Evolutionary conservation across 75 land plant genomes (phyloP).

Genomic region (Pseudotsuga menziesii): DNA sequence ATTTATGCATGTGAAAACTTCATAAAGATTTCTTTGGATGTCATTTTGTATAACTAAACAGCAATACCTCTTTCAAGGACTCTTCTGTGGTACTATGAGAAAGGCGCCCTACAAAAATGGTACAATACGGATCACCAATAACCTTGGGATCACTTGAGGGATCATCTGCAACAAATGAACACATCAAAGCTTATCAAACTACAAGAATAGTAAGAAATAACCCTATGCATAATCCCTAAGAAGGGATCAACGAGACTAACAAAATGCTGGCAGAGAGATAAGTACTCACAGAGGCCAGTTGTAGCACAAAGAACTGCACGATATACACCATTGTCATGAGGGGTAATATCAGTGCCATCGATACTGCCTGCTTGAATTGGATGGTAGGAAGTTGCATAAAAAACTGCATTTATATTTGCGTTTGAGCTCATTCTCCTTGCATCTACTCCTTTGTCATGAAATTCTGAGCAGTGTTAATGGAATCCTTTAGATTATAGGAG

Average conservation of each 20-base stretch:
- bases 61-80: constrained; percentile 58
- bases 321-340: constrained; percentile 93
- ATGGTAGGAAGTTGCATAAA: constrained; percentile 83
- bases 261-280: neutral
- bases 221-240: neutral
- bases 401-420: constrained; percentile 55
- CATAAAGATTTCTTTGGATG: neutral
- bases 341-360: constrained; percentile 90
- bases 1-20: constrained; percentile 1
- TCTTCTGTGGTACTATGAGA: constrained; percentile 63
- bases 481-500: too few species aligned
- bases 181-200: neutral
- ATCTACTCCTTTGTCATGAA: neutral
- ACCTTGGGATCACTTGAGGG: constrained; percentile 86
- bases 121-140: constrained; percentile 88
- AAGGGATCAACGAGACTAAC: constrained; percentile 7
- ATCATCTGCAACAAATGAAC: constrained; percentile 58
- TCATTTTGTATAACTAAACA: neutral
- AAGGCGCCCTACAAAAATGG: constrained; percentile 81
- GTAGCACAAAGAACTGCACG: constrained; percentile 77
- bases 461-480: neutral
- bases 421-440: neutral
- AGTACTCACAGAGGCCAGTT: constrained; percentile 69
- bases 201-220: neutral
- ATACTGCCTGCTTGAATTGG: constrained; percentile 99